Base-by-base conservation (phyloP, 2,329 filamentous ascomycete species). In the Orbilia oligospora region DNA sequence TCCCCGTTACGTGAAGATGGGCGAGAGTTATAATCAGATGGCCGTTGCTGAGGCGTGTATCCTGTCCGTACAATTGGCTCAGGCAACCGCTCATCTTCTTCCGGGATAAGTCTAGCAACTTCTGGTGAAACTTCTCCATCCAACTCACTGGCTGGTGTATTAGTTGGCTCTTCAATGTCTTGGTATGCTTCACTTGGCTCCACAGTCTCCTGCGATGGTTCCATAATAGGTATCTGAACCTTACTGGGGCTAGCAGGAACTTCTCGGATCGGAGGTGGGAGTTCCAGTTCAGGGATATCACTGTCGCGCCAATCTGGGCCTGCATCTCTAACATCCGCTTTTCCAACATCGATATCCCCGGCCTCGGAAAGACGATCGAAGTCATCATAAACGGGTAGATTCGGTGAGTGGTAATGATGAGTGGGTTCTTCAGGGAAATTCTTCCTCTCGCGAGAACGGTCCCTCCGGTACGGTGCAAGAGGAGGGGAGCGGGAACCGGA, bases 161-260 rank as follows among this genome's bases (percentile, higher is more conserved):
- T 49, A n/a, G 66, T 48, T 30, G 58, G 61, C 14, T 51, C 55
- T 48, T 71, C 66, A 8, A 22, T 30, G n/a, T 58, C 49, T 44
- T 66, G 72, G n/a, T 76, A 76, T 16, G 53, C 22, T 20, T 70
- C 55, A 9, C 9, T 22, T 6, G 20, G 22, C 2, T 14, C 36
- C 3, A 36, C 38, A 2, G 41, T 1, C 5, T 61, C 18, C 14
- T 67, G 27, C 0, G 56, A 58, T 5, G 56, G n/a, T 16, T 66
- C 65, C 3, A 18, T n/a, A 30, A 18, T 14, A 38, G 36, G 44
- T 20, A 8, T 36, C 12, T 71, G 73, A 0, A 65, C 67, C n/a
- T 71, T 66, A 22, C 73, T 77, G 1, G 73, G 73, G 20, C 73
- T 77, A 6, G 73, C 73, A 68, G 73, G 73, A 16, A 77, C 22